These are phyloP conservation scores for Trichoderma orchidacearum DNA, from an alignment of 495 filamentous ascomycete genomes.

Conservation along the genomic window DNA sequence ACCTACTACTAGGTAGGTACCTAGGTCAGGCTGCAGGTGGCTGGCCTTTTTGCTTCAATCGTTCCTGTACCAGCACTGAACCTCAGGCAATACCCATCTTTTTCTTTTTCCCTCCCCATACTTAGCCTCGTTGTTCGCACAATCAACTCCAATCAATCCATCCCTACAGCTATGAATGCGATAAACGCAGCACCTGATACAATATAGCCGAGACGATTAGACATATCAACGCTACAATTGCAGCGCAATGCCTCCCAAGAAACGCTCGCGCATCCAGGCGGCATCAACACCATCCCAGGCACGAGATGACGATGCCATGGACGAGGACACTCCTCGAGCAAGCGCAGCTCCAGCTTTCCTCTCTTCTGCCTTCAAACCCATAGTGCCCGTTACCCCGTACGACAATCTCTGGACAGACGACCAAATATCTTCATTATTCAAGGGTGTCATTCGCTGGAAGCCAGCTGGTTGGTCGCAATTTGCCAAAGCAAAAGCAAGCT, in stretches of 20 bases:
- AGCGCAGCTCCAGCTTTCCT: not conserved
- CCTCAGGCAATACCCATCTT: no score
- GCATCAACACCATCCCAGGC: constrained; percentile 22
- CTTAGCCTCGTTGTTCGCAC: no score
- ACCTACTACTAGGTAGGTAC: no score
- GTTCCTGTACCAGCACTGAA: no score
- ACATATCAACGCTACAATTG: no score
- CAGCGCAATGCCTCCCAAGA: constrained; percentile 58
- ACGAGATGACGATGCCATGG: constrained; percentile 38
- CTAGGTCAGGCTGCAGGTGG: no score
- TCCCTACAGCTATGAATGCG: no score
- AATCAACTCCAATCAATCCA: no score
- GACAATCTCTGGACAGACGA: constrained; percentile 88
- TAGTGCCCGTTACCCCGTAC: constrained; percentile 21
- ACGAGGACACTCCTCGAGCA: constrained; percentile 30
- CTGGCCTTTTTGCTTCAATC: not conserved
- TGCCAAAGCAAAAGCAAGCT: not conserved
- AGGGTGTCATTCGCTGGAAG: constrained; percentile 81
- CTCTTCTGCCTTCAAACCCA: constrained; percentile 15
- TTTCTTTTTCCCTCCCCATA: no score
- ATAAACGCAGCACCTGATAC: no score
- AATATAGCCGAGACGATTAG: no score
- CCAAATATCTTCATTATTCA: constrained; percentile 82
- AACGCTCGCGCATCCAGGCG: constrained; percentile 35
- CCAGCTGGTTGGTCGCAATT: constrained; percentile 57